Evolutionary conservation across 495 filamentous ascomycete species (phyloP).

Genomic region (Hamigera avellanea): DNA sequence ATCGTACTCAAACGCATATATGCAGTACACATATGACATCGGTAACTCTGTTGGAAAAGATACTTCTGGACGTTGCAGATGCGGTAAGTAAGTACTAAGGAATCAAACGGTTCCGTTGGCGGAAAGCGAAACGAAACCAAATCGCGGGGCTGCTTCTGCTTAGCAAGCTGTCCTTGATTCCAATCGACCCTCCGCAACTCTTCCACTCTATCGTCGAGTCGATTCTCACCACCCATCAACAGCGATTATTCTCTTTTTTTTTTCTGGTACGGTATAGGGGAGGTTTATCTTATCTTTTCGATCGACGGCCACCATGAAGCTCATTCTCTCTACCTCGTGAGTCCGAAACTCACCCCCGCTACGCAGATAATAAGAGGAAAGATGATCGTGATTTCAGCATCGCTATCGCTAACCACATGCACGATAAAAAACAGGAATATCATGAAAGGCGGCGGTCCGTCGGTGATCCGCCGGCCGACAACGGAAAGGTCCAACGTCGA

Average conservation of each 20-base stretch:
- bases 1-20: too few relatives aligned
- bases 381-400: background rate
- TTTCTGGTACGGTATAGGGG: background rate
- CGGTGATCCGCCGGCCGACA: conserved; percentile 65
- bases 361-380: background rate
- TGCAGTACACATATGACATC: too few relatives aligned
- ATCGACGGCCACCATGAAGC: conserved; percentile 42
- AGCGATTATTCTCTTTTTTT: background rate
- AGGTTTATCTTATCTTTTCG: background rate
- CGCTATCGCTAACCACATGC: background rate
- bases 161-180: too few relatives aligned
- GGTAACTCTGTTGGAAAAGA: too few relatives aligned
- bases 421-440: conserved; percentile 53
- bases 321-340: conserved; percentile 84
- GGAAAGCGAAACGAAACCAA: background rate
- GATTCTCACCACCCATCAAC: too few relatives aligned
- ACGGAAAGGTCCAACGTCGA: conserved; percentile 78
- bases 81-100: too few relatives aligned
- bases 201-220: too few relatives aligned
- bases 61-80: too few relatives aligned
- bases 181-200: too few relatives aligned
- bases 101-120: too few relatives aligned
- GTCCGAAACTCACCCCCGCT: too few relatives aligned
- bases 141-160: conserved; percentile 1
- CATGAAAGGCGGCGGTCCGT: conserved; percentile 58